Evolutionary conservation across 495 filamentous ascomycete species (phyloP).

Genomic region (Xylaria intraflava): DNA sequence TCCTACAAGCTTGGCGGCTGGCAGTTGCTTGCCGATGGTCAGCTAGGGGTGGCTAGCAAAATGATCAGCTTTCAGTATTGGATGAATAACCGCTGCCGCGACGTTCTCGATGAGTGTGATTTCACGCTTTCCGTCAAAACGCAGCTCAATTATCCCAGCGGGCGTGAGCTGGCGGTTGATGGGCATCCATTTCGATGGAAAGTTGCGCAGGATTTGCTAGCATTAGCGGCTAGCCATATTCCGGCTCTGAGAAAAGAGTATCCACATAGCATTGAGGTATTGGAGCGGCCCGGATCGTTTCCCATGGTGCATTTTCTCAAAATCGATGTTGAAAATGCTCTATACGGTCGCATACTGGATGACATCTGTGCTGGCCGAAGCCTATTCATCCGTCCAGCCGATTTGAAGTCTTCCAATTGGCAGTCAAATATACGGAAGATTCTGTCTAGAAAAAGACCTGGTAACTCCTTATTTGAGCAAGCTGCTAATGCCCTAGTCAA

Average conservation of each 20-base stretch:
- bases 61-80: constrained; percentile 45
- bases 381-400: constrained; percentile 22
- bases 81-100: constrained; percentile 38
- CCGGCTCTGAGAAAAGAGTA: constrained; percentile 16
- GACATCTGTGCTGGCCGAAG: constrained; percentile 21
- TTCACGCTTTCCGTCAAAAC: constrained; percentile 43
- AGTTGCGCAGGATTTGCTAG: constrained; percentile 36
- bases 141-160: constrained; percentile 46
- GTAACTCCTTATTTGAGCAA: constrained; percentile 8
- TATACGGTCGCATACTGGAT: constrained; percentile 26
- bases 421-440: constrained; percentile 23
- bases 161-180: constrained; percentile 42
- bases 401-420: constrained; percentile 7
- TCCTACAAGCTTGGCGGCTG: constrained; percentile 47
- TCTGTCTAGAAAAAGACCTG: constrained; percentile 20
- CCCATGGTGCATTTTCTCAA: constrained; percentile 37
- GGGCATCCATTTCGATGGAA: constrained; percentile 47
- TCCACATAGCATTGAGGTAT: background rate
- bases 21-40: constrained; percentile 37
- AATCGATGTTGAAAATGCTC: constrained; percentile 29
- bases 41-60: constrained; percentile 28
- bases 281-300: constrained; percentile 23
- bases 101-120: constrained; percentile 55
- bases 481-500: constrained; percentile 25
- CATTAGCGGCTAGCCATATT: constrained; percentile 31